Base-by-base conservation (phyloP, 768 basidiomycete genomes). In the Porphyrellus cyaneotinctus region DNA sequence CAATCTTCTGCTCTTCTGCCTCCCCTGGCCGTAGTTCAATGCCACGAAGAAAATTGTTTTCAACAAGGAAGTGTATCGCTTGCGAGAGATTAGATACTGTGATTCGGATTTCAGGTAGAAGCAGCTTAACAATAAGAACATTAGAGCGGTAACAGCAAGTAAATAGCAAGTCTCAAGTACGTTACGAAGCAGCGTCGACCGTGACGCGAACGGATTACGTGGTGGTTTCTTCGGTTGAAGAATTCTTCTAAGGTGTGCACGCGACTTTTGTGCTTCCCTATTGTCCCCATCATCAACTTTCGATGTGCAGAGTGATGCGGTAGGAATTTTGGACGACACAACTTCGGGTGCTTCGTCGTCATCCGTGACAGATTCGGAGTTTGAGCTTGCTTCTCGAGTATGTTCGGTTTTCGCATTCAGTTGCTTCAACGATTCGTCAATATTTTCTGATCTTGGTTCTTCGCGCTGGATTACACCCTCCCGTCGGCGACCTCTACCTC, bases 21-120 rank as follows among this genome's bases (percentile, higher is more conserved):
- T 92, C 82, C 0, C 95, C 95, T 15, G 89, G 87, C 41, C 76
- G 79, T 24, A 87, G 68, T 68, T 97, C 95, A 2, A 95, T 91
- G 28, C 80, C 80, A 41, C 77, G 74, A 32, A 97, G 71, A 70
- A 95, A 92, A 63, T 93, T 85, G 58, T 97, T 97, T 55, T 89
- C 88, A 1, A 91, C 92, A 17, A 95, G 69, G 69, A 97, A 97
- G 28, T 80, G 83, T 57, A 97, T 90, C 6, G 90, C 91, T 67
- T 97, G 95, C 0, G 93, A 93, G 6, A 97, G 76, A 68, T 94
- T 94, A 2, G 92, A 95, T 5, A 94, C 79, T 0, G 94, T 95
- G 58, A 89, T 77, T 26, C 87, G 82, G 35, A 95, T 93, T 65
- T 95, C 93, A 13, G 87, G 89, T 18, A 87, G 73, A 6, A 97